These are phyloP conservation scores for Termitomyces sp. DNA, from an alignment of 768 basidiomycete species.

Conservation along the genomic window DNA sequence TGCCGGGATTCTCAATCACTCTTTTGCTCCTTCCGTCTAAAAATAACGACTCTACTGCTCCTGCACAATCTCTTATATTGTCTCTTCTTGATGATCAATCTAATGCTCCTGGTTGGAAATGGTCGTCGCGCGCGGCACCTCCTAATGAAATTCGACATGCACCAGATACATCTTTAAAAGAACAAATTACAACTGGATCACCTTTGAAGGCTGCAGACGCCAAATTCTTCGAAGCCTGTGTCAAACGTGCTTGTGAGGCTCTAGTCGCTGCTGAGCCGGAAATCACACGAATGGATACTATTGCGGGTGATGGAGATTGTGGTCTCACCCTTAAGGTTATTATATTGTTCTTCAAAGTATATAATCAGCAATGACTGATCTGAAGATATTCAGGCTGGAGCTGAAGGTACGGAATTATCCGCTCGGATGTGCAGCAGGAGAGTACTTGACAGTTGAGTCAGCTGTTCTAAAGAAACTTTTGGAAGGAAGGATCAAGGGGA, in stretches of 20 bases:
- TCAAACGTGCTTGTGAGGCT: constrained; percentile 56
- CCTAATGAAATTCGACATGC: constrained; percentile 14
- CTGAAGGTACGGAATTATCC: constrained; percentile 41
- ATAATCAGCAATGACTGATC: background rate
- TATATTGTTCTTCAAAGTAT: background rate
- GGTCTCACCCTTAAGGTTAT: constrained; percentile 45
- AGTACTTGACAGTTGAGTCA: constrained; percentile 17
- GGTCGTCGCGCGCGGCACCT: constrained; percentile 49
- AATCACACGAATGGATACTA: constrained; percentile 86
- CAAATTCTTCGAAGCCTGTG: constrained; percentile 42
- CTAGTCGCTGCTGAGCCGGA: constrained; percentile 79
- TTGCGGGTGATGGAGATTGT: constrained; percentile 84
- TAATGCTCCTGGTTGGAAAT: constrained; percentile 82
- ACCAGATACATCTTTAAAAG: constrained; percentile 7
- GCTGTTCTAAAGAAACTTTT: constrained; percentile 57
- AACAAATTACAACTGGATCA: constrained; percentile 6
- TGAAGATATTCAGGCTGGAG: constrained; percentile 47
- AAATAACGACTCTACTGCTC: constrained; percentile 26
- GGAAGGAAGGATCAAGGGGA: constrained; percentile 50
- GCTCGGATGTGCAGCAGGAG: background rate
- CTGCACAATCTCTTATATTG: constrained; percentile 40
- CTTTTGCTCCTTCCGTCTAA: constrained; percentile 65
- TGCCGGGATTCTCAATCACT: constrained; percentile 89
- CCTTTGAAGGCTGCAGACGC: constrained; percentile 32
- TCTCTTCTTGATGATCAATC: constrained; percentile 65